Percentiles rank a stretch among this genome's conserved stretches.
These are phyloP conservation scores for Crucihimalaya himalaica DNA, from an alignment of 345 rosid species.

Conservation along the genomic window DNA sequence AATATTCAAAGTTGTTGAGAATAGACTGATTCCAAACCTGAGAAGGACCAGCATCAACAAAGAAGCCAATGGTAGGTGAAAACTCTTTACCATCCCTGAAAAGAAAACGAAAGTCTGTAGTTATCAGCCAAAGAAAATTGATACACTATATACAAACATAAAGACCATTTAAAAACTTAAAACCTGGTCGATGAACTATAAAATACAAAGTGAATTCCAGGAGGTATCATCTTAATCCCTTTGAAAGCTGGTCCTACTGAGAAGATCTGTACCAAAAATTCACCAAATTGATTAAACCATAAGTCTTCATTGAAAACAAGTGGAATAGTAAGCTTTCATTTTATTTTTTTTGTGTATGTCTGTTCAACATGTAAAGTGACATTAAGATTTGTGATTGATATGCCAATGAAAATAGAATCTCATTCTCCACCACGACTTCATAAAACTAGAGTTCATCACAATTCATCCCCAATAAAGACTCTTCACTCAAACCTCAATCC, in stretches of 20 bases:
- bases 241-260: constrained; percentile 72
- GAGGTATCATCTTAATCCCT: constrained; percentile 97
- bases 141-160: neutral
- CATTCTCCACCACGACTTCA: too few species aligned
- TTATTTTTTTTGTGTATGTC: too few species aligned
- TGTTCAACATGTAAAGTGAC: too few species aligned
- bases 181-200: constrained; percentile 84
- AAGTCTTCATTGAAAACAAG: too few species aligned
- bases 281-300: neutral
- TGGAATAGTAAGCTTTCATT: too few species aligned
- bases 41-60: constrained; percentile 57
- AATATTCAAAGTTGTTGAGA: neutral
- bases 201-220: constrained; percentile 83
- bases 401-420: too few species aligned
- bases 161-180: neutral
- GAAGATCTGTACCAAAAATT: constrained; percentile 53
- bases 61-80: constrained; percentile 82
- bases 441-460: too few species aligned
- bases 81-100: constrained; percentile 84
- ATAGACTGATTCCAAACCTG: constrained; percentile 49
- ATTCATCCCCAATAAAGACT: too few species aligned
- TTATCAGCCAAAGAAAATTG: constrained; percentile 4
- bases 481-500: neutral
- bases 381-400: too few species aligned
- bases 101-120: constrained; percentile 23